Conservation (phyloP, 2,329 filamentous ascomycete species). For the Cladosporium sphaerospermum region DNA sequence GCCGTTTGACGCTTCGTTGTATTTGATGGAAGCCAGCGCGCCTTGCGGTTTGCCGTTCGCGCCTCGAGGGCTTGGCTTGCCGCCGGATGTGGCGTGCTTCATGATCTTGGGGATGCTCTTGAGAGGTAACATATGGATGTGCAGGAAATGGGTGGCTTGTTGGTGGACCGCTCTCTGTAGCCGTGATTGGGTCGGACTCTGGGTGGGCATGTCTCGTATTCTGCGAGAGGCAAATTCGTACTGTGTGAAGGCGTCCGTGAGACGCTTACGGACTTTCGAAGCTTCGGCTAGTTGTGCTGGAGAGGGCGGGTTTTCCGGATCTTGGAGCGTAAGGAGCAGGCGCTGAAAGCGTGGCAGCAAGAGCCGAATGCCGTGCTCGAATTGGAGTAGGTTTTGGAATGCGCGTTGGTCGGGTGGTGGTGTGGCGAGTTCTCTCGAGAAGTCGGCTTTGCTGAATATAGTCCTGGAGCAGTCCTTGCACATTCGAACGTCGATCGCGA, state of each 20-base stretch:
- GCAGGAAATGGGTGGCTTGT: constrained; percentile 75
- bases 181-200: constrained; percentile 63
- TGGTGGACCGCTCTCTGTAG: constrained; percentile 78
- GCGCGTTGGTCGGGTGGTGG: constrained; percentile 70
- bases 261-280: constrained; percentile 77
- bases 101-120: constrained; percentile 47
- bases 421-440: constrained; percentile 60
- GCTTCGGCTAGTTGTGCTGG: constrained; percentile 74
- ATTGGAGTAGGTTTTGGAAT: constrained; percentile 78
- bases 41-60: constrained; percentile 30
- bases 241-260: constrained; percentile 83
- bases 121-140: constrained; percentile 83
- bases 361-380: constrained; percentile 77
- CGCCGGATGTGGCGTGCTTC: constrained; percentile 51
- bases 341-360: constrained; percentile 81
- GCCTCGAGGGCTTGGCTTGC: constrained; percentile 19
- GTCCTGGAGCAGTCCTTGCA: constrained; percentile 79
- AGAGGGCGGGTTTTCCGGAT: constrained; percentile 59
- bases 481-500: constrained; percentile 79
- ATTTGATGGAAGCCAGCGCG: constrained; percentile 55
- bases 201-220: constrained; percentile 69
- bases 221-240: constrained; percentile 77
- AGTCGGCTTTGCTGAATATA: constrained; percentile 69
- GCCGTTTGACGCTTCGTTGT: constrained; percentile 44
- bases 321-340: constrained; percentile 65